Percentiles rank a stretch among this genome's conserved stretches.
Conservation (phyloP, 345 rosid genomes). For the Salix dunnii region DNA sequence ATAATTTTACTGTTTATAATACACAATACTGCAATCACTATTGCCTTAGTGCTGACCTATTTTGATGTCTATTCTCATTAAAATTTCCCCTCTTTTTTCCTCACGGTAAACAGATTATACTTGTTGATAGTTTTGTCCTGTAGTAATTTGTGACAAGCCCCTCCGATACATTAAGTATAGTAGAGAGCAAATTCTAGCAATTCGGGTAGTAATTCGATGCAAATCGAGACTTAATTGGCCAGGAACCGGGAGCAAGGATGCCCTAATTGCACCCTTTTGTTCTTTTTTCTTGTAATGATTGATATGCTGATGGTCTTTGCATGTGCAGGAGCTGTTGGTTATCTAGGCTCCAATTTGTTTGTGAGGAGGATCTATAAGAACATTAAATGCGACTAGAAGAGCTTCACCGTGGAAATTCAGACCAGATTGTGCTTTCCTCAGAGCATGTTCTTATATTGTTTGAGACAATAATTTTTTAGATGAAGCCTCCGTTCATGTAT, state of each 20-base stretch:
- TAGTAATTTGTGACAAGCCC: not conserved
- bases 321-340: constrained; percentile 83
- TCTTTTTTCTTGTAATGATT: not conserved
- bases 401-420: not conserved
- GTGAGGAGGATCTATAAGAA: constrained; percentile 96
- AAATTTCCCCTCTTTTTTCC: not conserved
- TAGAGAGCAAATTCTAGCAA: not conserved
- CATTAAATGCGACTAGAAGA: constrained; percentile 88
- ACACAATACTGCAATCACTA: not conserved
- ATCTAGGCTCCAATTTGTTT: constrained; percentile 84
- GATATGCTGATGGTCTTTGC: not conserved
- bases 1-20: not conserved
- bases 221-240: not conserved
- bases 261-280: not conserved
- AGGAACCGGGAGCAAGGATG: not conserved
- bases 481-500: constrained; percentile 30
- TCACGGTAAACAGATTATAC: not conserved
- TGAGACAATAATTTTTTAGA: constrained; percentile 24
- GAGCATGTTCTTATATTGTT: constrained; percentile 21
- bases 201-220: not conserved
- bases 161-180: not conserved
- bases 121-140: not conserved
- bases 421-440: constrained; percentile 24
- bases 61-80: not conserved
- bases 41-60: not conserved